phyloP scores from a whole-genome alignment of 2,329 filamentous ascomycete genomes.

The Arthroderma sp. region DNA sequence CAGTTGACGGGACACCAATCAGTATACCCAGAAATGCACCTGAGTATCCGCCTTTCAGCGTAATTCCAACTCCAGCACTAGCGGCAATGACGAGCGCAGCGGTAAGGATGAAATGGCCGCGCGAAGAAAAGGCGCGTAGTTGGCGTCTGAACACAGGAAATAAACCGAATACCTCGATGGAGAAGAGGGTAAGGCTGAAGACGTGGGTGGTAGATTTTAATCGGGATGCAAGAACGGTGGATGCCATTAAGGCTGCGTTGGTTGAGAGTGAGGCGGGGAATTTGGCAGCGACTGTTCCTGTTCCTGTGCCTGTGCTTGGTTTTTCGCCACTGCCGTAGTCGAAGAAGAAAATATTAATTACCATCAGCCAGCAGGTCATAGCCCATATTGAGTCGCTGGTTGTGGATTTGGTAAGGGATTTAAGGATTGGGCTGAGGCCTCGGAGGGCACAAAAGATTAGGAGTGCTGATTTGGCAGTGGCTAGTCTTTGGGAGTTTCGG shows the following conservation, averaged over 20 bases:
- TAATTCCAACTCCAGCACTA: slow-evolving; percentile 60
- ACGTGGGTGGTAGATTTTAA: slow-evolving; percentile 85
- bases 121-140: slow-evolving; percentile 67
- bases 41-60: slow-evolving; percentile 40
- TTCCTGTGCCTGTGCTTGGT: slow-evolving; percentile 12
- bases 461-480: slow-evolving; percentile 80
- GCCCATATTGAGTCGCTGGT: slow-evolving; percentile 95
- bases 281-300: slow-evolving; percentile 31
- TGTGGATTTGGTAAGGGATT: slow-evolving; percentile 87
- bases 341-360: slow-evolving; percentile 95
- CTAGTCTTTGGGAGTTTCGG: slow-evolving; percentile 50
- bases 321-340: slow-evolving; percentile 62
- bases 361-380: slow-evolving; percentile 81
- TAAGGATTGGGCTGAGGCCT: slow-evolving; percentile 85
- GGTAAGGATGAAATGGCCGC: slow-evolving; percentile 66
- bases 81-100: slow-evolving; percentile 64
- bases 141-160: slow-evolving; percentile 96
- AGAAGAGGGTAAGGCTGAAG: slow-evolving; percentile 88
- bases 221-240: slow-evolving; percentile 80
- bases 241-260: slow-evolving; percentile 92
- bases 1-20: slow-evolving; percentile 59
- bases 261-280: slow-evolving; percentile 62
- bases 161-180: slow-evolving; percentile 90
- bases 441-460: slow-evolving; percentile 88
- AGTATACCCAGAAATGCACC: slow-evolving; percentile 58